Evolutionary conservation across 2,329 filamentous ascomycete genomes (phyloP).

Genomic region (Penicillium glabrum): DNA sequence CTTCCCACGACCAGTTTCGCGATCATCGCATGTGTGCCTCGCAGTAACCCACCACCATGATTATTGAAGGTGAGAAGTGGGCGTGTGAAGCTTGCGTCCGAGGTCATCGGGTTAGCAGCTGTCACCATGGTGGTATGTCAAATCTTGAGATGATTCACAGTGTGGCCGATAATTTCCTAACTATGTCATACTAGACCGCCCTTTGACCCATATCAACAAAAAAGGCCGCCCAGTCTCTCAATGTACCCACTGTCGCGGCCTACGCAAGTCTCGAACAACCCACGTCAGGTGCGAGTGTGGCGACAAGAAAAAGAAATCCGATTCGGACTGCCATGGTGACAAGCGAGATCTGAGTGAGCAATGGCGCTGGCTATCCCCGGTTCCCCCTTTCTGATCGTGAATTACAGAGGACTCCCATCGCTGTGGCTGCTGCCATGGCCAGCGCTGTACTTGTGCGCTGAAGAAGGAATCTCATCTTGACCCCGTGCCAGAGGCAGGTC

Average conservation of each 20-base stretch:
- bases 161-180: neutral
- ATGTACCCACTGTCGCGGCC: constrained; percentile 92
- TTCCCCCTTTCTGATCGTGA: constrained; percentile 35
- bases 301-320: constrained; percentile 73
- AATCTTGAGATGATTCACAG: constrained; percentile 6
- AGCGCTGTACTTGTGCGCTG: constrained; percentile 60
- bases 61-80: constrained; percentile 94
- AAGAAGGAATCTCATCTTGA: constrained; percentile 58
- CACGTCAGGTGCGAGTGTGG: constrained; percentile 97
- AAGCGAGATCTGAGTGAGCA: constrained; percentile 41
- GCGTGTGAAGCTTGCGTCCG: constrained; percentile 98
- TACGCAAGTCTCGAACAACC: constrained; percentile 92
- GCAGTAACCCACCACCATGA: constrained; percentile 56
- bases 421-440: constrained; percentile 57
- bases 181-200: constrained; percentile 66
- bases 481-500: constrained; percentile 49
- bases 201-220: constrained; percentile 91
- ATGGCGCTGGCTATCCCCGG: constrained; percentile 25
- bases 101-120: constrained; percentile 98
- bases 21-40: constrained; percentile 41
- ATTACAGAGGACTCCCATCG: constrained; percentile 37
- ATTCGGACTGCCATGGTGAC: constrained; percentile 38
- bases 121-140: constrained; percentile 85
- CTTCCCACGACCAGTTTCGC: constrained; percentile 22
- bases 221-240: constrained; percentile 97